A percentile compares a stretch with the other conserved stretches of the same genome.
Evolutionary conservation across 2,329 filamentous ascomycete genomes (phyloP).

Genomic region (Alternaria consortialis): DNA sequence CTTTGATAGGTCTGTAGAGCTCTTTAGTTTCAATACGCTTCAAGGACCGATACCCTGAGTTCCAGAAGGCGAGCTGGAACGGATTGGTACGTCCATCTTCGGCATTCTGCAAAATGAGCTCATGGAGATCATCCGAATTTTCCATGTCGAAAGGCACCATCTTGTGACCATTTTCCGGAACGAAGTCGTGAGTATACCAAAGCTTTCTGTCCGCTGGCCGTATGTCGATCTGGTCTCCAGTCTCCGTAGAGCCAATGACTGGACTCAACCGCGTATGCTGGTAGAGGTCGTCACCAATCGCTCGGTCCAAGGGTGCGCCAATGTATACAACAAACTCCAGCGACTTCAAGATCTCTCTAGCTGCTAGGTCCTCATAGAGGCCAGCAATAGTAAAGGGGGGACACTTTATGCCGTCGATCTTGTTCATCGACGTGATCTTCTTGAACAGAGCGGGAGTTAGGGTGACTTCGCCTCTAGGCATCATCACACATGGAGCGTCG

Average conservation of each 20-base stretch:
- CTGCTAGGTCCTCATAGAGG: conserved; percentile 15
- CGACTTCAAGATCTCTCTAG: conserved; percentile 21
- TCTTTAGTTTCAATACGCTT: conserved; percentile 49
- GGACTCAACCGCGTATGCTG: conserved; percentile 20
- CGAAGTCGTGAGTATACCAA: conserved; percentile 29
- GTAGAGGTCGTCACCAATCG: conserved; percentile 25
- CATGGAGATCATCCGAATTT: conserved; percentile 40
- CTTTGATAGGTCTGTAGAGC: conserved; percentile 42
- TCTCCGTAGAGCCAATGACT: conserved; percentile 32
- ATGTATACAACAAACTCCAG: conserved; percentile 22
- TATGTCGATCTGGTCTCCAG: conserved; percentile 18
- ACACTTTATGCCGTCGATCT: not conserved
- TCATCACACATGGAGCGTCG: conserved; percentile 17
- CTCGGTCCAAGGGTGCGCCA: conserved; percentile 23
- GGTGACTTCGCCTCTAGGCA: conserved; percentile 10
- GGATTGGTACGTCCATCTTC: not conserved
- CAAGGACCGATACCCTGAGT: conserved; percentile 27
- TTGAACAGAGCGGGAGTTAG: conserved; percentile 19
- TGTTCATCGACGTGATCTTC: not conserved
- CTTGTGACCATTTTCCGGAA: conserved; percentile 23
- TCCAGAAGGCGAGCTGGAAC: conserved; percentile 34
- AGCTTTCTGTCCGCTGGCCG: conserved; percentile 20
- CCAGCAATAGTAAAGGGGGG: not conserved
- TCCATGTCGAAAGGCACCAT: conserved; percentile 24
- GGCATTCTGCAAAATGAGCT: conserved; percentile 19